Conservation (phyloP, 139 green algal species). For the Eudorina sp. region DNA sequence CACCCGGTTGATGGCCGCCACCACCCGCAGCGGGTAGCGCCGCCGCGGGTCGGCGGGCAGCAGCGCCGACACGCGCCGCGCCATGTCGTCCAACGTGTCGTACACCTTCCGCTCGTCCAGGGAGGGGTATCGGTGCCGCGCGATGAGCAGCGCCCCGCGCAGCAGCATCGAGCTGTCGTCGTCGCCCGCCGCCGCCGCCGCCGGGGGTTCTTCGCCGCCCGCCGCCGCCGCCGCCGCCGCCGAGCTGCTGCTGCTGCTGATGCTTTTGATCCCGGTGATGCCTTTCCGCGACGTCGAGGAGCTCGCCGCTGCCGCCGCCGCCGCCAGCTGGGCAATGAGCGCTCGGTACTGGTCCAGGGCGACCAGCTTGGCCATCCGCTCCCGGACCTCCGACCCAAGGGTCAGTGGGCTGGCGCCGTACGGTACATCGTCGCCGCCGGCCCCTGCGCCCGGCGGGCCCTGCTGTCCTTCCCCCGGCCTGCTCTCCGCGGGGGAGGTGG, state of each 20-base stretch:
- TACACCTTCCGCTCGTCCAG: conserved; percentile 20
- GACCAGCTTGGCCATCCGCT: conserved; percentile 15
- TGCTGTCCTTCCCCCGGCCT: no score
- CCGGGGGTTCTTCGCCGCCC: not conserved
- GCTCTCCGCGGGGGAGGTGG: no score
- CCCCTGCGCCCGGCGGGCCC: no score
- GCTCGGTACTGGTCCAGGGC: conserved; percentile 18
- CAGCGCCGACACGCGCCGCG: not conserved
- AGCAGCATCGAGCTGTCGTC: conserved; percentile 23
- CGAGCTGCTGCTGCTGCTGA: not conserved
- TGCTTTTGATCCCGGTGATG: not conserved
- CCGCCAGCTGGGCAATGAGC: not conserved
- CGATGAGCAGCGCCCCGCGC: conserved; percentile 25
- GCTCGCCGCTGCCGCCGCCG: not conserved
- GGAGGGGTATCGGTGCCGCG: conserved; percentile 28
- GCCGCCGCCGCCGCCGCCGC: not conserved
- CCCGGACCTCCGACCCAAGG: conserved; percentile 8
- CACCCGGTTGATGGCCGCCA: conserved; percentile 36
- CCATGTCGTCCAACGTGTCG: conserved; percentile 20
- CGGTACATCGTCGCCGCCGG: not conserved
- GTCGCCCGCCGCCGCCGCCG: not conserved
- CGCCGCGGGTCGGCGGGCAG: not conserved
- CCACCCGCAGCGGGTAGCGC: conserved; percentile 40
- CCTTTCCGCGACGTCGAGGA: not conserved
- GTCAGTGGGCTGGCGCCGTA: not conserved